Conservation (phyloP, 2,329 filamentous ascomycete species). For the Lecanicillium sp. region DNA sequence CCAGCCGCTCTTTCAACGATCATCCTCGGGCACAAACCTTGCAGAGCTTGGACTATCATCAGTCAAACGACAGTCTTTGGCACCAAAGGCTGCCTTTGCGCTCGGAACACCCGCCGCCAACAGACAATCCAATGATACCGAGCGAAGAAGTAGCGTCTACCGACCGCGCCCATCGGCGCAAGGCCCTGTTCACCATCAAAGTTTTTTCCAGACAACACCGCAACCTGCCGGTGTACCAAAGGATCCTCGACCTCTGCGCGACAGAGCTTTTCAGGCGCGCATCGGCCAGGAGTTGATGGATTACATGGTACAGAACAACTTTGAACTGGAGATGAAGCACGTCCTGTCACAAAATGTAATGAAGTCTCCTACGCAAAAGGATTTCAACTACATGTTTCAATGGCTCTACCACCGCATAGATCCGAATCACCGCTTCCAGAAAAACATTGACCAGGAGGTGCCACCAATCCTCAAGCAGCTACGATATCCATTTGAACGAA, state of each 20-base stretch:
- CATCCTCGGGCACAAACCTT: constrained; percentile 74
- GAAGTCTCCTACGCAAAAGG: constrained; percentile 92
- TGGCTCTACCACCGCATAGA: constrained; percentile 97
- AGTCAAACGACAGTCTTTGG: constrained; percentile 73
- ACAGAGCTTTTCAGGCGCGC: constrained; percentile 68
- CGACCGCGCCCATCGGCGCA: constrained; percentile 57
- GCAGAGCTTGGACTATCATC: constrained; percentile 75
- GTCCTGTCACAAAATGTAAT: constrained; percentile 83
- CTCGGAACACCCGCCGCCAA: constrained; percentile 44
- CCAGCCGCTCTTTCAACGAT: constrained; percentile 79
- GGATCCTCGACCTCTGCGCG: constrained; percentile 80
- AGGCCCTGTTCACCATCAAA: constrained; percentile 70
- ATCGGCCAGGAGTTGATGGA: constrained; percentile 88
- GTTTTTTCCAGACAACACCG: constrained; percentile 87
- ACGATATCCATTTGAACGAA: constrained; percentile 89
- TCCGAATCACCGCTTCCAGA: constrained; percentile 85
- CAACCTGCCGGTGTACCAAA: constrained; percentile 72
- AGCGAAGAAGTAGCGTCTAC: constrained; percentile 77
- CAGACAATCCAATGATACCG: constrained; percentile 41
- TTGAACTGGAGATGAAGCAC: constrained; percentile 97
- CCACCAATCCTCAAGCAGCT: constrained; percentile 87
- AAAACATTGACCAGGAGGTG: constrained; percentile 91
- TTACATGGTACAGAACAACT: constrained; percentile 87
- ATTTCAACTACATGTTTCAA: constrained; percentile 96
- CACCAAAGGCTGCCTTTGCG: constrained; percentile 54